phyloP scores from a whole-genome alignment of 805 yeast species.

The Ogataea nonfermentans region DNA sequence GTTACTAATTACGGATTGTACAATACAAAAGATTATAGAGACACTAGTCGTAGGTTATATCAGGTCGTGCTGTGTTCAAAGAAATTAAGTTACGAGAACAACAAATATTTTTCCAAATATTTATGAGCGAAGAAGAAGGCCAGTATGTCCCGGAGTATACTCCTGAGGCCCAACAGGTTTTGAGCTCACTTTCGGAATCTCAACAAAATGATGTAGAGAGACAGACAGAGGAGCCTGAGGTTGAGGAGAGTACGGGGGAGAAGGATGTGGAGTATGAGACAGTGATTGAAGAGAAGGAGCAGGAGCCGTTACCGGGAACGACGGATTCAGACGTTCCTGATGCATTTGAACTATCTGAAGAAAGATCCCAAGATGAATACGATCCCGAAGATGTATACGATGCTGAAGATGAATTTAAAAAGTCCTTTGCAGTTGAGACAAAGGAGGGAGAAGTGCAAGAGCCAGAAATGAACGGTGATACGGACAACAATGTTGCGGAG shows the following conservation, averaged over 20 bases:
- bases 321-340: conserved; percentile 5
- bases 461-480: conserved; percentile 4
- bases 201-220: neutral
- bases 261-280: neutral
- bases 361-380: conserved; percentile 10
- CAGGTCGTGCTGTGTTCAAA: no score
- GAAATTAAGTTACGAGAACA: neutral
- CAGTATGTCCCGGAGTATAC: conserved; percentile 8
- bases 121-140: conserved; percentile 13
- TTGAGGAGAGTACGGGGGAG: conserved; percentile 4
- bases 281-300: neutral
- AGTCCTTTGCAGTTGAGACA: conserved; percentile 4
- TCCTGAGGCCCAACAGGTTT: conserved; percentile 6
- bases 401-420: conserved; percentile 16
- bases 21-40: neutral
- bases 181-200: neutral
- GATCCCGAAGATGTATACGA: conserved; percentile 16
- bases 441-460: conserved; percentile 4
- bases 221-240: conserved; percentile 3
- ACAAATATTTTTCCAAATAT: neutral
- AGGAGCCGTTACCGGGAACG: neutral
- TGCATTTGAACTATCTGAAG: conserved; percentile 5
- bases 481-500: neutral
- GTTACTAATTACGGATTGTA: no score
- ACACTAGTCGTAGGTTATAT: neutral